Conservation (phyloP, 805 yeast genomes). For the Lipomyces yamadae region DNA sequence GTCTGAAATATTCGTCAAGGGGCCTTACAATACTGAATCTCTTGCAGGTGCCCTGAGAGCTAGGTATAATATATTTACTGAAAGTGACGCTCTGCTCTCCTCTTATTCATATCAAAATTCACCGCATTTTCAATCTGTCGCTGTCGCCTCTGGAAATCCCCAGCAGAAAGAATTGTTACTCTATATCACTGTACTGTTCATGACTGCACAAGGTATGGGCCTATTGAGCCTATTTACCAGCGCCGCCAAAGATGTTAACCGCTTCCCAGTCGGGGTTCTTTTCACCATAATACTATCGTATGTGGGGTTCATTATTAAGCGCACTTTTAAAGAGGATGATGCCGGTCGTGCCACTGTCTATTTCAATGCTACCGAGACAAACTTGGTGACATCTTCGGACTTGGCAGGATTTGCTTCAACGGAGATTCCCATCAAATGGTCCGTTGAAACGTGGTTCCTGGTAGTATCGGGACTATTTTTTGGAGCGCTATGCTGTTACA, state of each 20-base stretch:
- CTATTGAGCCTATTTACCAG: background rate
- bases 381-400: conserved; percentile 6
- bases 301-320: background rate
- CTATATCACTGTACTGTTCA: background rate
- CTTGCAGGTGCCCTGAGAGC: background rate
- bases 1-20: conserved; percentile 1
- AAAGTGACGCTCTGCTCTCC: conserved; percentile 4
- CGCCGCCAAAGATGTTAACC: background rate
- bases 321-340: background rate
- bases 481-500: background rate
- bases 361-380: conserved; percentile 1
- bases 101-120: conserved; percentile 1
- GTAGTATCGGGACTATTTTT: background rate
- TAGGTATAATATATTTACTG: background rate
- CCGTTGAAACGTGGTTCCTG: background rate
- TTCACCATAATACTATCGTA: background rate
- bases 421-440: conserved; percentile 4
- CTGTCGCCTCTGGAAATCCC: background rate
- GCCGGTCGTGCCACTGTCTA: conserved; percentile 3
- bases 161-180: background rate
- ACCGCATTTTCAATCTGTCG: background rate
- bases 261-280: background rate
- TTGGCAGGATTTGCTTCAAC: background rate
- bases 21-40: conserved; percentile 6
- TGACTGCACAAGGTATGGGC: no score